phyloP scores from a whole-genome alignment of 306 rosid genomes.

The Abrus precatorius region DNA sequence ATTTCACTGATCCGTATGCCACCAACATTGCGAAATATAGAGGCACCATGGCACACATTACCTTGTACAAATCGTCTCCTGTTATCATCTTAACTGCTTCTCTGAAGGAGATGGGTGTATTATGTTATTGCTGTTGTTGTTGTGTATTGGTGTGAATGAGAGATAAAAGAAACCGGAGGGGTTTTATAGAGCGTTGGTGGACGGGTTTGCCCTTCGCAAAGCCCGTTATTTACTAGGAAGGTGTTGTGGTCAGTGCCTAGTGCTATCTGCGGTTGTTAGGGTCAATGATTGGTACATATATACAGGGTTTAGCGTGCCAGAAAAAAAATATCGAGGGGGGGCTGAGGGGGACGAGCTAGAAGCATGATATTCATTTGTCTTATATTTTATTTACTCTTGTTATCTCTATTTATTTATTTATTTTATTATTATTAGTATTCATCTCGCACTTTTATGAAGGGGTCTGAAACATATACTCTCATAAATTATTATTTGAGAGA shows the following conservation, averaged over 20 bases:
- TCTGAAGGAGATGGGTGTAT: not conserved
- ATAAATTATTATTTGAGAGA: too few relatives aligned
- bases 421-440: too few relatives aligned
- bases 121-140: not conserved
- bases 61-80: conserved; percentile 81
- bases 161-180: not conserved
- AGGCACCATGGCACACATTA: conserved; percentile 90
- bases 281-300: not conserved
- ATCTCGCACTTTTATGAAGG: too few relatives aligned
- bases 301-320: conserved; percentile 8
- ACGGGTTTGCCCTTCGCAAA: not conserved
- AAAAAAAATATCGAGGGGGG: not conserved
- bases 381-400: too few relatives aligned
- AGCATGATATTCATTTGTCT: too few relatives aligned
- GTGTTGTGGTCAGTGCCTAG: not conserved
- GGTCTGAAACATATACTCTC: too few relatives aligned
- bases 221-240: not conserved
- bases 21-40: conserved; percentile 89
- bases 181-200: conserved; percentile 1
- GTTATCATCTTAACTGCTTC: conserved; percentile 61
- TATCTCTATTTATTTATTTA: too few relatives aligned
- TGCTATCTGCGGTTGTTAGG: conserved; percentile 17
- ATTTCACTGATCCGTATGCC: conserved; percentile 90
- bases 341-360: not conserved
- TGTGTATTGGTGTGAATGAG: not conserved